Percentiles rank a stretch among this genome's conserved stretches.
These are phyloP conservation scores for Fusarium azukiicola DNA, from an alignment of 2,329 filamentous ascomycete genomes.

Conservation along the genomic window DNA sequence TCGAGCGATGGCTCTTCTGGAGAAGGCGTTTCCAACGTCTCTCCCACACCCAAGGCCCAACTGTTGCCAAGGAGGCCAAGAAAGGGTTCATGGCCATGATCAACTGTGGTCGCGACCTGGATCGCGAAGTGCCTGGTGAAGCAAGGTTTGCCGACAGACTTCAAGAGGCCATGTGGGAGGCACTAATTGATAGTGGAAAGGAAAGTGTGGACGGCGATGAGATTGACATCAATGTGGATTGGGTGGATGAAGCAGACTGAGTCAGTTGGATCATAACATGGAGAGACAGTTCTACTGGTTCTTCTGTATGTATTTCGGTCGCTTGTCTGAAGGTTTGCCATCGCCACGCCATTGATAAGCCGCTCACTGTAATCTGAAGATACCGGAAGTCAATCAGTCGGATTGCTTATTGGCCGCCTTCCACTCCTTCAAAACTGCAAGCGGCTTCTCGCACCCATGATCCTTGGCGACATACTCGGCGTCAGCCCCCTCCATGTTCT, in stretches of 20 bases:
- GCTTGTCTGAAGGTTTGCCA: neutral
- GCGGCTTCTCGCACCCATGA: slow-evolving; percentile 2
- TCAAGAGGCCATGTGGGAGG: slow-evolving; percentile 7
- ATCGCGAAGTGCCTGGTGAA: neutral
- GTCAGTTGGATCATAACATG: too few relatives aligned
- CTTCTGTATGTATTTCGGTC: too few relatives aligned
- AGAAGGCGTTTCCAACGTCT: slow-evolving; percentile 3
- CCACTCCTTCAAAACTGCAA: neutral
- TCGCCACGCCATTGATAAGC: neutral
- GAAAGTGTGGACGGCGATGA: neutral
- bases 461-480: slow-evolving; percentile 9
- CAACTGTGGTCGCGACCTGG: neutral
- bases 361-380: too few relatives aligned
- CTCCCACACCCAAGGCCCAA: neutral
- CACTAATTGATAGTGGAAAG: neutral
- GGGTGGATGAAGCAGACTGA: neutral
- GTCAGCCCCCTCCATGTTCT: slow-evolving; percentile 5
- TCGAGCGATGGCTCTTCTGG: slow-evolving; percentile 26
- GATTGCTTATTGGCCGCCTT: neutral
- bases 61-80: neutral
- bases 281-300: too few relatives aligned
- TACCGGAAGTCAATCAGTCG: neutral
- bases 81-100: slow-evolving; percentile 12
- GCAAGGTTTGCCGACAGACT: neutral
- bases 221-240: neutral